Evolutionary conservation across 2,329 filamentous ascomycete species (phyloP), one percentile per base, ranked within the genome.

Genomic region (Lachnellula occidentalis): DNA sequence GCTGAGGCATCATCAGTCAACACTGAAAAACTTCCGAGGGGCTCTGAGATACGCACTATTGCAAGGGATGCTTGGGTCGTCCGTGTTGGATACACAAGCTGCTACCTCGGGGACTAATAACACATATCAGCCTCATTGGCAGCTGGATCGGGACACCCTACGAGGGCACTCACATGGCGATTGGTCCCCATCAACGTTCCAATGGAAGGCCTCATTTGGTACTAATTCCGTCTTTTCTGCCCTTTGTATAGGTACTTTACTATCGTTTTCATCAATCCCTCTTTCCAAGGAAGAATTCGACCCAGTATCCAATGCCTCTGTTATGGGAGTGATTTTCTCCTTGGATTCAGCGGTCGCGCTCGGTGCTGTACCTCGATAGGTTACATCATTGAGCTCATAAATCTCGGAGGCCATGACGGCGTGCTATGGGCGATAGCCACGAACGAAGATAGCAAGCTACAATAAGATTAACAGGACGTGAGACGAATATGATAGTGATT

Each of bases 151-250:
- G 27, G 27, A 2, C 9, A 12, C 8, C 9, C 9, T 31, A 9
- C 4, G 3, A 31, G 9, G 27, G 27, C 27, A 54, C 67, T 50
- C 55, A 71, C 69, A 71, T 21, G 69, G 69, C 17, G 69, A 71
- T 57, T 71, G 66, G 36, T 71, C 69, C 14, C 69, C 69, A 22
- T 70, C 67, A 12, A 71, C 69, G 53, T 66, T 69, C 69, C 69
- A 71, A 42, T 66, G 67, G 51, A 71, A 70, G 6, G 69, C 69
- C 53, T 71, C 69, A 1, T 63, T 64, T 2, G 69, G 68, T 1
- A 67, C 69, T 2, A 71, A 56, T 55, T 71, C 69, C 3, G 58
- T 62, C 17, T 62, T 58, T 31, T 71, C 69, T 27, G 65, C 55
- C 37, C 60, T 58, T 69, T 67, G 56, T 70, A 68, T 17, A 19